Evolutionary conservation across 495 filamentous ascomycete species (phyloP), one percentile per base, ranked within the genome.

Genomic region (Annulohypoxylon moriforme): DNA sequence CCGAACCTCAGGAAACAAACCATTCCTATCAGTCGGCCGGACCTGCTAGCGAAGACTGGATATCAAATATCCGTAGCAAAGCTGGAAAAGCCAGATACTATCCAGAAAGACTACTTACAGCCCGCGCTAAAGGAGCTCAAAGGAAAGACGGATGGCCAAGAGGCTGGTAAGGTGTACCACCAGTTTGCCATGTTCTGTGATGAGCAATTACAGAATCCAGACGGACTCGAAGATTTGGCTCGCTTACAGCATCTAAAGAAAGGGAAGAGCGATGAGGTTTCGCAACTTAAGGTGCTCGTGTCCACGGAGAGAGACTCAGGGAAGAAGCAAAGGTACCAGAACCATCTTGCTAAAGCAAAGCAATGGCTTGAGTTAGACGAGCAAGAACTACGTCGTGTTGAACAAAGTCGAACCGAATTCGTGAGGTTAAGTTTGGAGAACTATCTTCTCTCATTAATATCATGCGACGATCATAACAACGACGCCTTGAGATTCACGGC

Each of bases 151-250:
- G 86, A 90, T 40, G 90, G 92, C 8, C 85, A 88, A 68, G 90
- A 93, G 59, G 92, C 94, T 6, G 94, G 95, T 5, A 86, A 92
- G 72, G 96, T 98, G 8, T 98, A 92, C 72, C 93, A 98, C 77
- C 92, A 96, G 68, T 98, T 97, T 78, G 96, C 96, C 59, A 88
- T 88, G 59, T 99, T 98, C 74, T 99, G 96, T 76, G 95, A 99
- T 77, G 89, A 91, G 69, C 96, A 98, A 76, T 83, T 98, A 11
- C 89, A 96, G 65, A 95, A 94, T 75, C 86, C 89, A 1, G 93
- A 94, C 58, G 89, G 89, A 57, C 80, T 93, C 18, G 94, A 97
- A 76, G 96, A 99, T 68, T 89, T 96, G 67, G 86, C 89, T 47
- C 91, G 96, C 13, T 85, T 97, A 36, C 85, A 93, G 73, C 93